These are phyloP conservation scores for Trypanosoma melophagium DNA, from an alignment of 208 protist genomes.

Conservation along the genomic window DNA sequence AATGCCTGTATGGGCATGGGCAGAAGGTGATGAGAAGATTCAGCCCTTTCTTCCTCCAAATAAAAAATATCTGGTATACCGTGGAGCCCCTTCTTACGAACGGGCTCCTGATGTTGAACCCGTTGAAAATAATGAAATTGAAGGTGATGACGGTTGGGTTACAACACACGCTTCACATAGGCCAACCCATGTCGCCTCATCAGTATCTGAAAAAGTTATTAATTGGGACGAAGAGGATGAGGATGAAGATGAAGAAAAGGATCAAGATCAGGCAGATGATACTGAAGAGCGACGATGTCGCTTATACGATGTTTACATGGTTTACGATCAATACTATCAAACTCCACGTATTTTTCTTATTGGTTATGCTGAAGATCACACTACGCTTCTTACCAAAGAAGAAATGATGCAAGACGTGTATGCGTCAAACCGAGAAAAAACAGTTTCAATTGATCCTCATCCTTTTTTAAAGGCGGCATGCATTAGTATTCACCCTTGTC, in stretches of 20 bases:
- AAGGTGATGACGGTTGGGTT: slow-evolving; percentile 57
- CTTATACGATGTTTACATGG: slow-evolving; percentile 96
- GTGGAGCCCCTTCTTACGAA: slow-evolving; percentile 49
- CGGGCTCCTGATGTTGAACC: slow-evolving; percentile 34
- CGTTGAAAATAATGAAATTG: slow-evolving; percentile 11
- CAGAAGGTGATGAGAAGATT: slow-evolving; percentile 68
- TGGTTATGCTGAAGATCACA: slow-evolving; percentile 83
- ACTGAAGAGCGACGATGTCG: slow-evolving; percentile 37
- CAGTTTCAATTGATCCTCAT: slow-evolving; percentile 94
- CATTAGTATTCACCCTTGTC: slow-evolving; percentile 97
- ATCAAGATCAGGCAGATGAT: slow-evolving; percentile 22
- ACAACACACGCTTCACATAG: slow-evolving; percentile 31
- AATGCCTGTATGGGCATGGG: slow-evolving; percentile 96
- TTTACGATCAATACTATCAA: slow-evolving; percentile 97
- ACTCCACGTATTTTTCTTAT: slow-evolving; percentile 96
- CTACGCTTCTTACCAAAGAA: slow-evolving; percentile 75
- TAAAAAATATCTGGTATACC: slow-evolving; percentile 96
- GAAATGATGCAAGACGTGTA: slow-evolving; percentile 98
- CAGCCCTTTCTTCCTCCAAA: slow-evolving; percentile 90
- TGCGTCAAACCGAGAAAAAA: slow-evolving; percentile 95
- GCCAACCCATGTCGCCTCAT: slow-evolving; percentile 12
- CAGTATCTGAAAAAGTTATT: slow-evolving; percentile 38
- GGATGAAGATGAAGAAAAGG: slow-evolving; percentile 33
- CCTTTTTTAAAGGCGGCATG: slow-evolving; percentile 75
- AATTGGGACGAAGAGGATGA: slow-evolving; percentile 66